Evolutionary conservation across 1,139 yeast genomes (phyloP), one percentile per base, ranked within the genome.

Genomic region (Pichiaceae sp.): DNA sequence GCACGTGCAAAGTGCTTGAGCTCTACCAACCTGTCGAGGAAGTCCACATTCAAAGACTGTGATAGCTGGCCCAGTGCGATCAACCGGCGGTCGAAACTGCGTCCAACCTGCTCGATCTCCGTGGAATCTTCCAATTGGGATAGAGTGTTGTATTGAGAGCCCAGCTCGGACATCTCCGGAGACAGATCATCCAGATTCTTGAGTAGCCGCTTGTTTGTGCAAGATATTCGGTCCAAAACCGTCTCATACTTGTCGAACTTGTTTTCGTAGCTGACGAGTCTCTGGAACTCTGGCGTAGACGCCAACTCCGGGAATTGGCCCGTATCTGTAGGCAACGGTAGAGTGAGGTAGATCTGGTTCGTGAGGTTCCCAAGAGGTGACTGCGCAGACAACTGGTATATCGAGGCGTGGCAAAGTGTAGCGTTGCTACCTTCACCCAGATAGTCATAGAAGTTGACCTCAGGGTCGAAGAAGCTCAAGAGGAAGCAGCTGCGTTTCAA

Each of bases 11-110:
- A 78, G 50, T 83, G 86, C 12, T 82, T 87, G 15, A 84, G 74
- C 53, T 89, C 96, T 5, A 84, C 78, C 25, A 89, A 63, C 4
- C 95, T 95, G 53, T 89, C 97, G 29, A 85, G 72, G 47, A 87
- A 79, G 38, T 77, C 75, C 8, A 85, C 73, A 43, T 84, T 78
- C 33, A 89, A 63, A 33, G 76, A 74, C 29, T 76, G 72, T n/a
- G 81, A 78, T 17, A 89, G 64, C 4, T 76, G 67, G 44, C 79
- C 83, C 29, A 86, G 68, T 12, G 83, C 70, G 31, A 80, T 66
- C 40, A 76, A 78, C 26, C 78, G 75, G 32, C 83, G 70, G 53
- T 86, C 96, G 50, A 82, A 78, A 0, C 83, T 78, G 52, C 81
- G 86, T 3, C 96, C 95, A 12, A 85, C 70, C 43, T 76, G 74